Conservation (phyloP, 306 rosid species). For the Fragaria iinumae region DNA sequence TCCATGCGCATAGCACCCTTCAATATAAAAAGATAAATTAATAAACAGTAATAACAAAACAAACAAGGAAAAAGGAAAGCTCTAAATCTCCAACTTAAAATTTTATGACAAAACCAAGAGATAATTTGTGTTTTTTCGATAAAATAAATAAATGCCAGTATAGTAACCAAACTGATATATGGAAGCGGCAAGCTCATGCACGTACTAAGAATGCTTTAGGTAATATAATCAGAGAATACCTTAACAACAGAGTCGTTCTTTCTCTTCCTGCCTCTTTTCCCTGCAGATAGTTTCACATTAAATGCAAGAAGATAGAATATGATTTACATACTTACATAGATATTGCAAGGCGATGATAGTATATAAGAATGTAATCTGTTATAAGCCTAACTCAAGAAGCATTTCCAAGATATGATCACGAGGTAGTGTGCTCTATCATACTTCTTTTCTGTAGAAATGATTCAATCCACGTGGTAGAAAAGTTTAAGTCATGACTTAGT, state of each 20-base stretch:
- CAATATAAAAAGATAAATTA: background rate
- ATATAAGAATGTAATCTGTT: conserved; percentile 5
- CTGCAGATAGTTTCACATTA: conserved; percentile 52
- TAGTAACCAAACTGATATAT: background rate
- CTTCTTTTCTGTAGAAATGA: background rate
- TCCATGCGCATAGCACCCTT: conserved; percentile 34
- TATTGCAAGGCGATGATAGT: background rate
- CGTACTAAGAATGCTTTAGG: conserved; percentile 14
- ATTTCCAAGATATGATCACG: conserved; percentile 2
- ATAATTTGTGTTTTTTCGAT: background rate
- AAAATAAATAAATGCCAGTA: conserved; percentile 12
- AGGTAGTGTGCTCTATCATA: background rate
- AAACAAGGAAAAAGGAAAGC: conserved; percentile 6
- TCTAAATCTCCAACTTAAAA: background rate
- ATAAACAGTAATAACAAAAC: background rate
- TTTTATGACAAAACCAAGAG: conserved; percentile 1
- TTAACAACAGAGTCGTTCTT: conserved; percentile 49
- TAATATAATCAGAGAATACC: conserved; percentile 44
- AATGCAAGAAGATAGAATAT: background rate
- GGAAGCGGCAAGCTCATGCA: background rate
- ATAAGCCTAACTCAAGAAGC: conserved; percentile 7
- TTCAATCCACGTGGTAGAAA: background rate
- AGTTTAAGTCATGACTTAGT: background rate
- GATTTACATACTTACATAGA: background rate
- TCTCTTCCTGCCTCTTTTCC: conserved; percentile 54